Base-by-base conservation (phyloP, 257 asterid species). In the Capsicum rhomboideum region DNA sequence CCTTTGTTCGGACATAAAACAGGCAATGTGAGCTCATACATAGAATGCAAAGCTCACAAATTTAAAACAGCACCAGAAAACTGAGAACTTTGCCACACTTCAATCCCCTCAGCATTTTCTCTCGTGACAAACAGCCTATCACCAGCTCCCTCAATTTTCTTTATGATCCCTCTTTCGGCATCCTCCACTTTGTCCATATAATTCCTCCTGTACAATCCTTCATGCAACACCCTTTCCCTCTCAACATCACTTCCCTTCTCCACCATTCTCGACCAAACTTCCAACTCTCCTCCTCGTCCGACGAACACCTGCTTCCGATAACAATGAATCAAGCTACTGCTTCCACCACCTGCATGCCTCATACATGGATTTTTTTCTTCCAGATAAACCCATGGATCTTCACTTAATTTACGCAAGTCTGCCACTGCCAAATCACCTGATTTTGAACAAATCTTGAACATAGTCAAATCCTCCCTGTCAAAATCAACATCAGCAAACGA, bases 361-460 rank as follows among this genome's bases (percentile, higher is more conserved):
- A 93, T 85, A 53, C 99, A 93, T 8, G 95, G 98, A 72, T 96
- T 96, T 82, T 91, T 92, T 91, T 96, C 99, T 61, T 87, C 93
- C 91, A 96, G 84, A 89, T 96, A 96, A 7, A 93, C 83, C 99
- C 99, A 96, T 0, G 99, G 99, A 88, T 96, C 99, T 6, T 94
- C 98, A 13, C 87, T 92, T 56, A 96, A 75, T 78, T 89, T 94
- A 10, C 97, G 90, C 68, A 96, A 82, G 84, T 94, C 98, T 28
- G 99, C 98, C 86, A 91, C 88, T 3, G 95, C 99, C 83, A 94
- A 89, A 86, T 96, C 99, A 2, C 99, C 99, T 0, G 99, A 96
- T 74, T 92, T 94, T 3, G 99, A 96, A 83, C 99, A 94, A 44
- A 96, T 84, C 85, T 96, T 96, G 84, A 96, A 94, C 89, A 94